These are phyloP conservation scores for Bombardia bombarda DNA, from an alignment of 495 filamentous ascomycete genomes.

Conservation along the genomic window DNA sequence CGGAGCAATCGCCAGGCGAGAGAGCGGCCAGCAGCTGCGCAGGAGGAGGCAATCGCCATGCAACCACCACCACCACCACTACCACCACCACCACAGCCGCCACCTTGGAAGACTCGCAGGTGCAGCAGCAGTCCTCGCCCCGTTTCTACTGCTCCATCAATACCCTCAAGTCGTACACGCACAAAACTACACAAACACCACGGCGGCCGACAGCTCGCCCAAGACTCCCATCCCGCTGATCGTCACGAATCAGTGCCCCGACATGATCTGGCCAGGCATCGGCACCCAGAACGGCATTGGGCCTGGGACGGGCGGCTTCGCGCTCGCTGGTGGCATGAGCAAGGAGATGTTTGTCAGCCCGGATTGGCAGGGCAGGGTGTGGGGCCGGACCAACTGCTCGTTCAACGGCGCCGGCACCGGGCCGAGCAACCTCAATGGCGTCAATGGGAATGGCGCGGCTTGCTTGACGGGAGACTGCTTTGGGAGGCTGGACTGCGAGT, in stretches of 20 bases:
- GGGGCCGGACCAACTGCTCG: constrained; percentile 76
- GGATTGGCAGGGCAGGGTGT: constrained; percentile 72
- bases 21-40: not conserved
- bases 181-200: constrained; percentile 2
- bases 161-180: not conserved
- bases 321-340: constrained; percentile 43
- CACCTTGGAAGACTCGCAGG: not conserved
- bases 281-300: constrained; percentile 57
- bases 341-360: constrained; percentile 48
- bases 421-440: constrained; percentile 36
- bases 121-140: not conserved
- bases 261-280: constrained; percentile 66
- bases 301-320: constrained; percentile 55
- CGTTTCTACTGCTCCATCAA: not conserved
- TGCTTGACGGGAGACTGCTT: constrained; percentile 70
- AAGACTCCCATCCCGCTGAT: constrained; percentile 37
- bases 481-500: constrained; percentile 55
- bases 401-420: constrained; percentile 52
- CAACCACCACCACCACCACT: not conserved
- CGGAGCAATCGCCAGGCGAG: too few relatives aligned
- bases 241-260: constrained; percentile 58
- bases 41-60: not conserved
- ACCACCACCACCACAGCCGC: not conserved
- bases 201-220: constrained; percentile 3
- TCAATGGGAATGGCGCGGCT: constrained; percentile 49